Conservation (phyloP, 1,284 basidiomycete genomes). For the Pholiota adiposa region DNA sequence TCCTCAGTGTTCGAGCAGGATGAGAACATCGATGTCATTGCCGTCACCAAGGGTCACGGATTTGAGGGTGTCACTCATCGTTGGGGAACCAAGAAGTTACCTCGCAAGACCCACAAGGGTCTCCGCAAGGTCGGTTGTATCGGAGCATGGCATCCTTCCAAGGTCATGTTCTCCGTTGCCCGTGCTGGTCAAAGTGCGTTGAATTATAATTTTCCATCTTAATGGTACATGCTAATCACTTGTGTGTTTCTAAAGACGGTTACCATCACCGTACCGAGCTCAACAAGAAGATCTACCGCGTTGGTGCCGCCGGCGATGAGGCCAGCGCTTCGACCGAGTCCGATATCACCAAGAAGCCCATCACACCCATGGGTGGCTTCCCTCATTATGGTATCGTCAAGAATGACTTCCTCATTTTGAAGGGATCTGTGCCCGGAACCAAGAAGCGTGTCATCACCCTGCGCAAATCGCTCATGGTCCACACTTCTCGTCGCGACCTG, state of each 20-base stretch:
- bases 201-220: not conserved
- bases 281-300: slow-evolving; percentile 99
- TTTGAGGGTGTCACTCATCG: slow-evolving; percentile 99
- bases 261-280: slow-evolving; percentile 99
- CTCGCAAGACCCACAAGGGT: slow-evolving; percentile 99
- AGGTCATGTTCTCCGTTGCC: slow-evolving; percentile 99
- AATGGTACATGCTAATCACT: not conserved
- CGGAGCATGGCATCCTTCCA: slow-evolving; percentile 98
- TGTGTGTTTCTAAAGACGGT: slow-evolving; percentile 63
- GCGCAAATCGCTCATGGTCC: slow-evolving; percentile 88
- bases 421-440: slow-evolving; percentile 93
- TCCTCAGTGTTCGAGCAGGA: slow-evolving; percentile 92
- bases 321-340: slow-evolving; percentile 92
- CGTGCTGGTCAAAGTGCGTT: slow-evolving; percentile 97
- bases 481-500: slow-evolving; percentile 86
- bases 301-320: slow-evolving; percentile 83
- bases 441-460: slow-evolving; percentile 98
- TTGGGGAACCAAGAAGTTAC: slow-evolving; percentile 99
- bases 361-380: slow-evolving; percentile 99
- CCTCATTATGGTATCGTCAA: slow-evolving; percentile 98
- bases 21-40: slow-evolving; percentile 97
- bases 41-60: slow-evolving; percentile 99
- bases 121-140: slow-evolving; percentile 99
- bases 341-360: slow-evolving; percentile 92
- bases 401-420: slow-evolving; percentile 97